Percentiles rank a stretch among this genome's conserved stretches.
Evolutionary conservation across 306 rosid genomes (phyloP).

Genomic region (Albizia julibrissin): DNA sequence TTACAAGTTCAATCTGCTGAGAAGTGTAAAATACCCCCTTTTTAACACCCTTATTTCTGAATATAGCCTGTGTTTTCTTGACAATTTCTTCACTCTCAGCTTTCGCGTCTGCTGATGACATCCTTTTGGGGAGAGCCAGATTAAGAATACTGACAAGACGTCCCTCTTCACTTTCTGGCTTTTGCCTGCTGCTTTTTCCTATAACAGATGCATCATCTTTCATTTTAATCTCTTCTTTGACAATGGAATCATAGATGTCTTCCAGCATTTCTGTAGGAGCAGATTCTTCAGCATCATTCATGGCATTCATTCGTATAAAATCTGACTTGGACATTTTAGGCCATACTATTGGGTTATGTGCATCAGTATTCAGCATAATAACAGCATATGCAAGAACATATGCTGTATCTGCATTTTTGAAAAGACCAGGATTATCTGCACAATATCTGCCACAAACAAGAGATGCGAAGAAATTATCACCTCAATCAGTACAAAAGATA

Average conservation of each 20-base stretch:
- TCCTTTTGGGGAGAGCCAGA: slow-evolving; percentile 87
- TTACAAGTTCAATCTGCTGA: slow-evolving; percentile 93
- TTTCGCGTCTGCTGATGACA: slow-evolving; percentile 67
- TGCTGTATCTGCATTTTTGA: slow-evolving; percentile 96
- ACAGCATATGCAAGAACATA: slow-evolving; percentile 99
- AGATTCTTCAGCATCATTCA: slow-evolving; percentile 84
- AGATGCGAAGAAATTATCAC: slow-evolving; percentile 35
- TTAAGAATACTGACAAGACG: slow-evolving; percentile 92
- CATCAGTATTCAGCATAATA: slow-evolving; percentile 96
- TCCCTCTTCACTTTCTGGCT: slow-evolving; percentile 85
- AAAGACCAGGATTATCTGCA: slow-evolving; percentile 95
- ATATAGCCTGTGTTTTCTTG: slow-evolving; percentile 90
- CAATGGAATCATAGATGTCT: slow-evolving; percentile 89
- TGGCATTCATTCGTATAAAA: slow-evolving; percentile 86
- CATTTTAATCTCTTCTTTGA: slow-evolving; percentile 92
- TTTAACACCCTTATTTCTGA: slow-evolving; percentile 78
- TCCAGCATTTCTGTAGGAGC: slow-evolving; percentile 92
- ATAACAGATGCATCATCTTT: slow-evolving; percentile 67
- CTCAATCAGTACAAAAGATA: slow-evolving; percentile 35
- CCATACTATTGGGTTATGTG: slow-evolving; percentile 99
- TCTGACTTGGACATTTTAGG: slow-evolving; percentile 98
- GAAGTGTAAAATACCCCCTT: slow-evolving; percentile 92
- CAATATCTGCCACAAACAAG: slow-evolving; percentile 78
- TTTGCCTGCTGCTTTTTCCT: slow-evolving; percentile 69
- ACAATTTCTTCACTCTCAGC: slow-evolving; percentile 92